Evolutionary conservation across 148 eudicot species (phyloP).

Genomic region (Linanthus parryae): DNA sequence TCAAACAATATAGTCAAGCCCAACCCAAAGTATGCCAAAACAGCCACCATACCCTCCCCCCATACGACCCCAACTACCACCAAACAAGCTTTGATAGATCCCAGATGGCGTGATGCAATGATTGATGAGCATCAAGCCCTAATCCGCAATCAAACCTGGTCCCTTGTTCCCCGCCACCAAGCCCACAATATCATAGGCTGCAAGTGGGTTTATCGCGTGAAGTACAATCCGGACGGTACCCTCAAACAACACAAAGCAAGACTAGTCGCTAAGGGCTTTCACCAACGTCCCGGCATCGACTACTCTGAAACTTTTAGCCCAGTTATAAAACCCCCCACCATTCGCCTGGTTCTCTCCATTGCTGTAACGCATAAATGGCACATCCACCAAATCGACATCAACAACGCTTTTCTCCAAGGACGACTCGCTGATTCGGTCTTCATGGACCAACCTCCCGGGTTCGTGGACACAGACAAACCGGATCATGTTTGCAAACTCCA

Average conservation of each 20-base stretch:
- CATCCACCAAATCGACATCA: background rate
- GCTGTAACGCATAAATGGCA: background rate
- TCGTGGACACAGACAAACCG: background rate
- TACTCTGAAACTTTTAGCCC: slow-evolving; percentile 3
- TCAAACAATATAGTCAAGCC: background rate
- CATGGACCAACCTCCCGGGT: background rate
- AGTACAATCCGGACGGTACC: slow-evolving; percentile 1
- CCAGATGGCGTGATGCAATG: background rate
- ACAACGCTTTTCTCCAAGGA: background rate
- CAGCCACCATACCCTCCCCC: background rate
- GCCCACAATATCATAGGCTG: background rate
- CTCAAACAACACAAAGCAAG: too few relatives aligned
- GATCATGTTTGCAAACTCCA: background rate
- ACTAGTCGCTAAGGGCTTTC: slow-evolving; percentile 4
- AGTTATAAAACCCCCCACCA: background rate
- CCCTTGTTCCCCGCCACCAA: background rate
- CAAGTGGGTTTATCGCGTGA: slow-evolving; percentile 1
- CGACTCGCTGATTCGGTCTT: background rate
- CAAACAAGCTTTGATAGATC: background rate
- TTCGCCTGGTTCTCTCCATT: background rate
- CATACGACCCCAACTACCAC: background rate
- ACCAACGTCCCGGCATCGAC: too few relatives aligned
- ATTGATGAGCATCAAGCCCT: background rate
- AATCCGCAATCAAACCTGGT: background rate
- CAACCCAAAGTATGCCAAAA: background rate